A percentile compares a stretch with the other conserved stretches of the same genome.
Conservation (phyloP, 225 moss, liverwort and hornwort genomes). For the Climacium dendroides region DNA sequence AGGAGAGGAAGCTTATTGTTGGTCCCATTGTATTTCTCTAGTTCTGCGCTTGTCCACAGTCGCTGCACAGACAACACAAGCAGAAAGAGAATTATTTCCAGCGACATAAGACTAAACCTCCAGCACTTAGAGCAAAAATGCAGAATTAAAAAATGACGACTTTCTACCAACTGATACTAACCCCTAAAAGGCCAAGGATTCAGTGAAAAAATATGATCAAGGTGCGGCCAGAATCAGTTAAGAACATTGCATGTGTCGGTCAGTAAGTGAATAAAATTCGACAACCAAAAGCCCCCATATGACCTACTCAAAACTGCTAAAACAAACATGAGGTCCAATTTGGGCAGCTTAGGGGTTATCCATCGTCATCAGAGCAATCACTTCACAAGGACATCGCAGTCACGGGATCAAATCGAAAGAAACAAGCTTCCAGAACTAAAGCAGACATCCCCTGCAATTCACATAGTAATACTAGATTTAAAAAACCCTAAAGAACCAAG, state of each 20-base stretch:
- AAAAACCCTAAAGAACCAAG: not conserved
- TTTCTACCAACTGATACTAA: not conserved
- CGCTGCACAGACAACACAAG: slow-evolving; percentile 22
- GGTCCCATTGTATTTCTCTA: slow-evolving; percentile 66
- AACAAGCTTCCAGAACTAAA: not conserved
- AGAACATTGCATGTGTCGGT: not conserved
- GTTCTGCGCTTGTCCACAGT: slow-evolving; percentile 65
- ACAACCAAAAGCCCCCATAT: not conserved
- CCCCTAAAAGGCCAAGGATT: not conserved
- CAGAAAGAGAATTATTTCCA: not conserved
- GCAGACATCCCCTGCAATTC: not conserved
- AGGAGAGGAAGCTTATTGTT: slow-evolving; percentile 56
- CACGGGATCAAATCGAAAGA: not conserved
- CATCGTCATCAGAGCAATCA: not conserved
- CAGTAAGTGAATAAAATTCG: not conserved
- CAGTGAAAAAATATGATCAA: not conserved
- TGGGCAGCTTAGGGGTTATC: not conserved
- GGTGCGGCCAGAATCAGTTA: not conserved
- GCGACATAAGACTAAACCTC: not conserved
- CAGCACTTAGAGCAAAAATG: not conserved
- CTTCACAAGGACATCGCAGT: not conserved
- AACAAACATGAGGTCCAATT: not conserved
- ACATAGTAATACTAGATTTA: not conserved
- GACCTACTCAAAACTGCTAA: not conserved
- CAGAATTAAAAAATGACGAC: not conserved